Conservation (phyloP, 805 yeast genomes). For the Candida boidinii region DNA sequence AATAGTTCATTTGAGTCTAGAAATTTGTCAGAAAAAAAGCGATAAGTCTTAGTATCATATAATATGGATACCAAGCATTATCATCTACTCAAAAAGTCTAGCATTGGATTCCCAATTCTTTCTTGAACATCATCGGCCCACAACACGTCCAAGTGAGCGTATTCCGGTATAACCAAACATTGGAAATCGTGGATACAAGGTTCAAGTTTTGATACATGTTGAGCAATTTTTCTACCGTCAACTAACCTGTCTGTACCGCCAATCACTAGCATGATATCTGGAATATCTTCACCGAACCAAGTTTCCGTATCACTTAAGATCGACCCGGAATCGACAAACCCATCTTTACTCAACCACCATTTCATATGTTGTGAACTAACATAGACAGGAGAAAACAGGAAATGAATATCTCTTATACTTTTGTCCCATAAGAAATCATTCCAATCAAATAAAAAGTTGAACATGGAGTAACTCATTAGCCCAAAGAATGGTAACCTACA, state of each 20-base stretch:
- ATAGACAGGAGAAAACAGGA: conserved; percentile 78
- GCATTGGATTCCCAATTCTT: too few species aligned
- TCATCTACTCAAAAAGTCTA: too few species aligned
- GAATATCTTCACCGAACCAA: conserved; percentile 47
- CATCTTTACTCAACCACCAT: conserved; percentile 75
- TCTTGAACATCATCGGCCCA: conserved; percentile 81
- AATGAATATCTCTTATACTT: conserved; percentile 60
- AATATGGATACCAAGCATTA: too few species aligned
- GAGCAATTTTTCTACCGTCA: conserved; percentile 57
- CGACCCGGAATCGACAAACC: conserved; percentile 39
- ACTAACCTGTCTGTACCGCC: conserved; percentile 75
- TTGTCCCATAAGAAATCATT: conserved; percentile 69
- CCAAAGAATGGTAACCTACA: conserved; percentile 50
- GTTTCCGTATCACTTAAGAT: conserved; percentile 42
- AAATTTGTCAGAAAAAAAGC: too few species aligned
- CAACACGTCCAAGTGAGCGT: conserved; percentile 83
- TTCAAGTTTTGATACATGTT: conserved; percentile 60
- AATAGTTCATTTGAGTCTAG: too few species aligned
- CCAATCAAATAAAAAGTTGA: conserved; percentile 86
- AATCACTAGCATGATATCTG: conserved; percentile 57
- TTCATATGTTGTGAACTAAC: conserved; percentile 75
- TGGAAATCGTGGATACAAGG: conserved; percentile 28
- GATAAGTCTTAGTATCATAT: too few species aligned
- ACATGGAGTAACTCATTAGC: conserved; percentile 66
- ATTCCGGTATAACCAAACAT: conserved; percentile 42